Percentiles rank a stretch among this genome's conserved stretches.
These are phyloP conservation scores for Globisporangium megalacanthum DNA, from an alignment of 352 stramenopile genomes.

Conservation along the genomic window DNA sequence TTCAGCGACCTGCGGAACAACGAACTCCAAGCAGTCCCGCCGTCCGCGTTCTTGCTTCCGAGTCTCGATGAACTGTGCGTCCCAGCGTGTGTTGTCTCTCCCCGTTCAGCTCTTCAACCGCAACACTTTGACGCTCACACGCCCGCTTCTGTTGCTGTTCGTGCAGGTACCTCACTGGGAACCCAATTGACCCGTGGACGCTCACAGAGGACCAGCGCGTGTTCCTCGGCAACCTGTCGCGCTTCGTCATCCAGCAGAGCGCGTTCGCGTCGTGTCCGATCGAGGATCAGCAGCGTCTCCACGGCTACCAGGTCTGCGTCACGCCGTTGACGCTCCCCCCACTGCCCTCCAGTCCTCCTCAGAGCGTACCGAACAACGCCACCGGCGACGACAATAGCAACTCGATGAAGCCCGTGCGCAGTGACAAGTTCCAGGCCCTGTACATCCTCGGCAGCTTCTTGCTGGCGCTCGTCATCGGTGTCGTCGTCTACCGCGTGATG, in stretches of 20 bases:
- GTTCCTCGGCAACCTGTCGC: slow-evolving; percentile 25
- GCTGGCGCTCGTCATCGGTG: slow-evolving; percentile 24
- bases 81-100: not conserved
- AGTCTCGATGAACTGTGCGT: slow-evolving; percentile 19
- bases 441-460: slow-evolving; percentile 36
- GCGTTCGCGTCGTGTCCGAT: slow-evolving; percentile 32
- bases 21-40: slow-evolving; percentile 8
- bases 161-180: slow-evolving; percentile 26
- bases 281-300: slow-evolving; percentile 20
- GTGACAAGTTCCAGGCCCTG: slow-evolving; percentile 18
- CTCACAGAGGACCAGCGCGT: slow-evolving; percentile 17
- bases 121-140: too few relatives aligned
- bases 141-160: not conserved
- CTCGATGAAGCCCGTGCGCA: not conserved
- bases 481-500: slow-evolving; percentile 12
- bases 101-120: too few relatives aligned
- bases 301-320: slow-evolving; percentile 27
- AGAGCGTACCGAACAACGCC: slow-evolving; percentile 3
- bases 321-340: not conserved
- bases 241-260: slow-evolving; percentile 31
- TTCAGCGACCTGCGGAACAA: slow-evolving; percentile 17
- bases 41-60: slow-evolving; percentile 7
- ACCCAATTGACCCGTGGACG: slow-evolving; percentile 27
- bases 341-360: not conserved
- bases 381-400: not conserved